Percentiles rank a stretch among this genome's conserved stretches.
phyloP scores from a whole-genome alignment of 257 asterid species.

The Lycium barbarum region DNA sequence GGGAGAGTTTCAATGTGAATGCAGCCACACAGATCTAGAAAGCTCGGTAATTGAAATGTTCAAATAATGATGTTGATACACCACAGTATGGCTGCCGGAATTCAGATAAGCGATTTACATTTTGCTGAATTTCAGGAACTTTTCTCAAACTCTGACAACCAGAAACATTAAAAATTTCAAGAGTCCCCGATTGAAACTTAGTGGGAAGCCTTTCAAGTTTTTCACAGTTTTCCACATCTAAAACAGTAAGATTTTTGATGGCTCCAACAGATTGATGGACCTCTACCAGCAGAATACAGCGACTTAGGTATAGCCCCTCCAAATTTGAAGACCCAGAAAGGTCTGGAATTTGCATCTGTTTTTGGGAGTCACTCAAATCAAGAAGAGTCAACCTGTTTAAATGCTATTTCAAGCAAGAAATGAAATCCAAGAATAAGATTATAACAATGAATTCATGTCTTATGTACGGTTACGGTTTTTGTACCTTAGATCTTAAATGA shows the following conservation, averaged over 20 bases:
- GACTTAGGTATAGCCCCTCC: not conserved
- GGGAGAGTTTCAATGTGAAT: not conserved
- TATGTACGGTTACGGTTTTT: not conserved
- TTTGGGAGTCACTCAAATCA: not conserved
- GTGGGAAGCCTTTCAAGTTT: slow-evolving; percentile 19
- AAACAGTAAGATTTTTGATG: not conserved
- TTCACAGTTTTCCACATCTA: not conserved
- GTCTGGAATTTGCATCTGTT: not conserved
- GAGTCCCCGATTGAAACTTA: not conserved
- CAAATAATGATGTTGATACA: not conserved
- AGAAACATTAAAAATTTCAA: not conserved
- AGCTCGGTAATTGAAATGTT: not conserved
- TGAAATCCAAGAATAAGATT: too few species aligned
- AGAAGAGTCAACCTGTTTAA: not conserved
- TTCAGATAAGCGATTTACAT: not conserved
- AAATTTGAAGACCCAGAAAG: slow-evolving; percentile 1
- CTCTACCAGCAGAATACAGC: not conserved
- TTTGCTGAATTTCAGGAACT: not conserved
- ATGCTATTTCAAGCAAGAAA: not conserved
- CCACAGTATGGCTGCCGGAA: not conserved
- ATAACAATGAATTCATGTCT: not conserved
- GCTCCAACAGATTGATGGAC: slow-evolving; percentile 10
- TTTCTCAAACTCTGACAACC: not conserved
- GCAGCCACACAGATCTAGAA: not conserved
- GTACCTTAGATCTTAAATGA: not conserved